Conservation (phyloP, 495 filamentous ascomycete genomes). For the Xylaria cubensis region DNA sequence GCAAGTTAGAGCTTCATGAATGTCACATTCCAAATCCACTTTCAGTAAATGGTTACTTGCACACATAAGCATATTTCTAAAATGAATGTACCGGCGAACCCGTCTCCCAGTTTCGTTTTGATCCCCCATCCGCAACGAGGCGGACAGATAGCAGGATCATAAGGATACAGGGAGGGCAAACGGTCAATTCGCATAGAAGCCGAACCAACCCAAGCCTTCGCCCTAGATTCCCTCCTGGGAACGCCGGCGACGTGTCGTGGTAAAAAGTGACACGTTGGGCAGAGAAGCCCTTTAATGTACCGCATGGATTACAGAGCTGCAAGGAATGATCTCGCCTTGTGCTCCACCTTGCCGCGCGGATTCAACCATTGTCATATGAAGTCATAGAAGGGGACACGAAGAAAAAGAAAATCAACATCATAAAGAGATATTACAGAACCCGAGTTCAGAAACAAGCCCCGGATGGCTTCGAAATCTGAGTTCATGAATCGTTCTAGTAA, state of each 20-base stretch:
- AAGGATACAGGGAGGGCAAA: slow-evolving; percentile 40
- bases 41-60: background rate
- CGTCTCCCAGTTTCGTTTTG: slow-evolving; percentile 39
- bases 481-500: background rate
- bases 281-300: slow-evolving; percentile 50
- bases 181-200: slow-evolving; percentile 45
- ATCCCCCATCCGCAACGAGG: slow-evolving; percentile 31
- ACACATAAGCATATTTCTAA: background rate
- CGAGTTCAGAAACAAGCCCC: background rate
- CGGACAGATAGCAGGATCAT: slow-evolving; percentile 37
- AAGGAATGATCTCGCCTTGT: slow-evolving; percentile 71
- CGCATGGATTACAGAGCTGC: slow-evolving; percentile 71
- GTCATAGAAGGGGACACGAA: slow-evolving; percentile 1
- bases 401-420: background rate
- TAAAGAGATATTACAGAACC: background rate
- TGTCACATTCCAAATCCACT: background rate
- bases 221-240: slow-evolving; percentile 37
- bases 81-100: slow-evolving; percentile 40
- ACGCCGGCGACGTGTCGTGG: slow-evolving; percentile 36
- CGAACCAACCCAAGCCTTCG: slow-evolving; percentile 43
- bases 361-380: slow-evolving; percentile 11
- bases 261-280: slow-evolving; percentile 27
- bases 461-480: background rate
- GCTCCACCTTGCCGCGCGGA: slow-evolving; percentile 67
- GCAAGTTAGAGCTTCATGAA: background rate